Base-by-base conservation (phyloP, 257 asterid species). In the Agastache rugosa region DNA sequence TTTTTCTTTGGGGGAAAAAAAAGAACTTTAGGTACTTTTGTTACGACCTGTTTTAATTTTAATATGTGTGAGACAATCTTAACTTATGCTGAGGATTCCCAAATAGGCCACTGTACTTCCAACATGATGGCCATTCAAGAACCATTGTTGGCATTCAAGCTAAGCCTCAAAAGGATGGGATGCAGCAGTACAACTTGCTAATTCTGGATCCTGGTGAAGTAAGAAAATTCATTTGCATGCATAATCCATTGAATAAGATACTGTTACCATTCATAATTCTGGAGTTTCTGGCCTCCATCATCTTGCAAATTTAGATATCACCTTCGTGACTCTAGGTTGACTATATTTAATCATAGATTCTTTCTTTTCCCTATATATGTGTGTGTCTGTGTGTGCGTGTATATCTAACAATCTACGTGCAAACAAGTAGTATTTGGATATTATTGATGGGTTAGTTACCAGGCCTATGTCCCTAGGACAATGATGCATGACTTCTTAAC, bases 51-150 rank as follows among this genome's bases (percentile, higher is more conserved):
- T 35, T 75, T 50, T 35, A 44, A 50, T 69, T 56, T 29, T 23
- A 67, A 19, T 48, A 31, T 72, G 62, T 17, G 2, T 34, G 25
- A 19, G 70, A 72, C 48, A 37, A 44, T 73, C 61, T 48, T 76
- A 78, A 69, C 86, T 55, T 64, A 62, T 31, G 62, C 41, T 75
- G 55, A 76, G 37, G 47, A 68, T 83, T 74, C 22, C 47, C 71
- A 67, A 62, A 66, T 88, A 94, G 97, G 85, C 98, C 98, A 31
- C 75, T 90, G 85, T 94, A 94, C 83, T 91, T 94, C 83, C 97
- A 94, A 83, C 97, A 91, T 72, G 92, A 94, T 65, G 97, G 97
- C 45, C 87, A 94, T 76, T 94, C 98, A 37, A 91, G 98, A 87
- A 94, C 97, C 75, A 90, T 94, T 14, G 85, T 91, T 17, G 98